Evolutionary conservation across 2,329 filamentous ascomycete species (phyloP).

Genomic region (Calonectria pteridis): DNA sequence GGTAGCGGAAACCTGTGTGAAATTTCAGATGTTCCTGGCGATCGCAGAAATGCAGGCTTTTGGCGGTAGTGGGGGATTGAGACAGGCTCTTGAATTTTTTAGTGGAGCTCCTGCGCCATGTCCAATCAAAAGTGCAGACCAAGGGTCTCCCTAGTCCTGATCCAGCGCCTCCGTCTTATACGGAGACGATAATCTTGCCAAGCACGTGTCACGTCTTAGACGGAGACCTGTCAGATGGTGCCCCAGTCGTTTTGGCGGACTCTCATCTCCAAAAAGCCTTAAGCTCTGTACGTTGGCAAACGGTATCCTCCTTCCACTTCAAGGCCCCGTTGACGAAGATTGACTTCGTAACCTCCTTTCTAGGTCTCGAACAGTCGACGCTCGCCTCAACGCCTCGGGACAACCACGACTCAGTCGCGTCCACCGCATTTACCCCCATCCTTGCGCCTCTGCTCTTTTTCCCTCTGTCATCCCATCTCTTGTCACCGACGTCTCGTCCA

Average conservation of each 20-base stretch:
- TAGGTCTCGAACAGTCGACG: slow-evolving; percentile 29
- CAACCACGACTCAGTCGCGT: slow-evolving; percentile 34
- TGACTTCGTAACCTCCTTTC: slow-evolving; percentile 42
- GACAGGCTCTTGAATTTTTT: slow-evolving; percentile 46
- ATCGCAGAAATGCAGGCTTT: slow-evolving; percentile 31
- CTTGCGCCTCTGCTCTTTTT: slow-evolving; percentile 8
- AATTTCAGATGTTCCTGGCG: slow-evolving; percentile 27
- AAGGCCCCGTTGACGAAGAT: slow-evolving; percentile 38
- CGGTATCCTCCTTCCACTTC: slow-evolving; percentile 46
- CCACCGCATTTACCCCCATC: slow-evolving; percentile 13
- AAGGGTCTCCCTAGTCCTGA: slow-evolving; percentile 19
- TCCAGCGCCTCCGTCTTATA: slow-evolving; percentile 21
- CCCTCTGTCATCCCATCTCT: slow-evolving; percentile 21
- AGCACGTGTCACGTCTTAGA: slow-evolving; percentile 39
- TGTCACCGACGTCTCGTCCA: slow-evolving; percentile 11
- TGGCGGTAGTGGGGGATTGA: slow-evolving; percentile 40
- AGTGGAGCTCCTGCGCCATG: slow-evolving; percentile 35
- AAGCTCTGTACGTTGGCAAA: slow-evolving; percentile 5
- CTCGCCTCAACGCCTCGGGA: slow-evolving; percentile 27
- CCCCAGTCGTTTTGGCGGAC: slow-evolving; percentile 21
- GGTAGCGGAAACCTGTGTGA: slow-evolving; percentile 24
- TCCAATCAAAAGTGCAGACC: slow-evolving; percentile 15
- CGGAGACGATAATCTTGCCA: slow-evolving; percentile 35
- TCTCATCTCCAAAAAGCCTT: slow-evolving; percentile 28
- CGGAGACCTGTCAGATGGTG: slow-evolving; percentile 30